Base-by-base conservation (phyloP, 305 asterid species). In the Fraxinus latifolia region DNA sequence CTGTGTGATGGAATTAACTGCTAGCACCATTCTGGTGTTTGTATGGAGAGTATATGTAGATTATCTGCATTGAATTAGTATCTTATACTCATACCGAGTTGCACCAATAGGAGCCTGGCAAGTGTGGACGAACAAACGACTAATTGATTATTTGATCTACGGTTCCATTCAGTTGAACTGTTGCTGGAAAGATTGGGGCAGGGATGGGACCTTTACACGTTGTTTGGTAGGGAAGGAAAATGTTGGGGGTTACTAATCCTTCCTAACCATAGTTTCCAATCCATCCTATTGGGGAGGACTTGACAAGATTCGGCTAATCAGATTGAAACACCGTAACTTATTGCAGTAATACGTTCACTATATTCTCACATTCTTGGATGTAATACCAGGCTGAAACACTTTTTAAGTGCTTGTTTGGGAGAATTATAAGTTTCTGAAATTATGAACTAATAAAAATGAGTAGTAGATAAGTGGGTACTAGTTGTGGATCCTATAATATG, bases 71-170 rank as follows among this genome's bases (percentile, higher is more conserved):
- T 39, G 39, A 50, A 23, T 14, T 62, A 70, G 9, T 50, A 80
- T 19, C 23, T 42, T 74, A 15, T 55, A 65, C 39, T 73, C 67
- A 76, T 23, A 33, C 17, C 14, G 27, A 42, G 76, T 75, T 71
- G 21, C 79, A 70, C 62, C 34, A 62, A 67, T 81, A 70, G 44
- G 47, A 71, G 53, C 60, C 76, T 14, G 67, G 65, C 7, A 62
- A 32, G 14, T 68, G 2, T 77, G 74, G 75, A 67, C 17, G 65
- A 31, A 34, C 80, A 65, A 73, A 68, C 77, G 76, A 73, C 78
- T 80, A 62, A 62, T 12, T 62, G 71, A 62, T 62, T 12, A 27
- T 68, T 68, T 29, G 19, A 68, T 33, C 23, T 68, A 68, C 14
- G 8, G 37, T 68, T 68, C 74, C 74, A 67, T 27, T 68, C 37